phyloP scores from a whole-genome alignment of 2,329 filamentous ascomycete genomes.

The Stagonosporopsis chrysanthemi region DNA sequence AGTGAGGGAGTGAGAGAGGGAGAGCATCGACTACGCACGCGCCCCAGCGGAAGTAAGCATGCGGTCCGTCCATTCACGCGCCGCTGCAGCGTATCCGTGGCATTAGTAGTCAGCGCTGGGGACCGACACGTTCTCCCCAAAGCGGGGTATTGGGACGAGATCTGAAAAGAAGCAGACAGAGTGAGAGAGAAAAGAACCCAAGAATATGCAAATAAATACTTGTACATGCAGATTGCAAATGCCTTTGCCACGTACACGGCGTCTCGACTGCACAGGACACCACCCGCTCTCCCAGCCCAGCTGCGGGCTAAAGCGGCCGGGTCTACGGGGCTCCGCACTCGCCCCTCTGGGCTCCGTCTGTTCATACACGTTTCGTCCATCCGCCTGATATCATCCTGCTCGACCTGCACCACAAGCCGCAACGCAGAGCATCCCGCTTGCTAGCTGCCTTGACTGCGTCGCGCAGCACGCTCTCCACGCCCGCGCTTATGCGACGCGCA shows the following conservation, averaged over 20 bases:
- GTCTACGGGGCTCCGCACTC: neutral
- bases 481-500: conserved; percentile 65
- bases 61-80: no score
- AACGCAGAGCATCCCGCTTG: no score
- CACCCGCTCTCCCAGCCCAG: neutral
- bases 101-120: neutral
- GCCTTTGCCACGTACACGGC: conserved; percentile 10
- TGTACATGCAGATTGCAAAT: conserved; percentile 23
- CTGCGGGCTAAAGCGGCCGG: neutral
- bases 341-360: neutral
- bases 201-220: conserved; percentile 21
- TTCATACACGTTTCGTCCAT: conserved; percentile 13
- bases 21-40: no score
- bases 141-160: neutral
- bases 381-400: neutral
- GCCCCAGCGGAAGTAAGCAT: no score
- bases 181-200: conserved; percentile 3
- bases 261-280: neutral
- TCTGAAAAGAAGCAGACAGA: neutral
- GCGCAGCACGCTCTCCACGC: neutral
- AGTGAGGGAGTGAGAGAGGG: no score
- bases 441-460: no score
- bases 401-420: neutral
- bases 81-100: no score
- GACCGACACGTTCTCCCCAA: neutral